Evolutionary conservation across 2,329 filamentous ascomycete genomes (phyloP), one percentile per base, ranked within the genome.

Genomic region (Plenodomus biglobosus): DNA sequence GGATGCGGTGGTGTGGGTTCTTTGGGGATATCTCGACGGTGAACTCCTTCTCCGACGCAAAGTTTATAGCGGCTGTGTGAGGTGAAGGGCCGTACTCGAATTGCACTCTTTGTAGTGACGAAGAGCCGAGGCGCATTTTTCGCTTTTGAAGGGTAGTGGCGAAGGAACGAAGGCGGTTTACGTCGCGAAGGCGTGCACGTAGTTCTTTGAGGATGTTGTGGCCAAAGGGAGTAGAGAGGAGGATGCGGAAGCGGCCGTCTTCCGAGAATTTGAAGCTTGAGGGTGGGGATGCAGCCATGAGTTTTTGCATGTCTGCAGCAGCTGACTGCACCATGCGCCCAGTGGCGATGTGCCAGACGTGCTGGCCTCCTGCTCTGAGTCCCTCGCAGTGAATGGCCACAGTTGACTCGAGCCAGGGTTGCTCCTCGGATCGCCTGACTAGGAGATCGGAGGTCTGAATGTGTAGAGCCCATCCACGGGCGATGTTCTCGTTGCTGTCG

Each of bases 91-190:
- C 76, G 66, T 94, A 95, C n/a, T 78, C 81, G 66, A 94, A 90
- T 2, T 80, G 74, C 5, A 94, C 79, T 52, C 64, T 56, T 32
- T 65, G 81, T 76, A 56, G 77, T 76, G 46, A 92, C 78, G 35
- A 79, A 75, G 56, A 85, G 79, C 64, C 81, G 80, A 37, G 75
- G 74, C 30, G 88, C 79, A 42, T 79, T 76, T 56, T 81, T 76
- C 53, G 77, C 75, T 45, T 83, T 76, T 68, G 59, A 53, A 92
- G 80, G 1, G 85, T 83, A 38, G 84, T 80, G 20, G 90, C 76
- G 61, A 88, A 89, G 37, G 81, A 80, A 34, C 90, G 84, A 21
- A 94, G 78, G 17, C 86, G 82, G 61, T 88, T 83, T 48, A 94
- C 81, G 11, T 84, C 81, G 56, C 83, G 80, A 38, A 91, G 75